phyloP scores from a whole-genome alignment of 176 grass and related monocot species.

The Triticum timopheevii region DNA sequence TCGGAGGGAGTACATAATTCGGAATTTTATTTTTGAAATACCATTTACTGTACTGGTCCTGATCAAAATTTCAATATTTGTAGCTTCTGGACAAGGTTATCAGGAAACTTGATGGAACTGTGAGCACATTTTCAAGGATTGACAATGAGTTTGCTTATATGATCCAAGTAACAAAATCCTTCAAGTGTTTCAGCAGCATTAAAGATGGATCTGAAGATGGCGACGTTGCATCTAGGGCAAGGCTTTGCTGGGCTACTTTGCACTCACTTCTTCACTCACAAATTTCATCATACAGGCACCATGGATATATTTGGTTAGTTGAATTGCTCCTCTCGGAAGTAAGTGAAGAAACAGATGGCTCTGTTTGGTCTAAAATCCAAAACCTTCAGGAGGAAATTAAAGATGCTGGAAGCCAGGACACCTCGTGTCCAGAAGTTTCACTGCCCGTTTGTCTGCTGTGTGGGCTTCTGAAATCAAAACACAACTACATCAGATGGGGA shows the following conservation, averaged over 20 bases:
- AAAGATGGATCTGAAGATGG: conserved; percentile 67
- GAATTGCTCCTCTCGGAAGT: conserved; percentile 96
- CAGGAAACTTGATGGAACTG: conserved; percentile 74
- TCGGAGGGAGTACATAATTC: background rate
- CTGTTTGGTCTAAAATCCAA: conserved; percentile 84
- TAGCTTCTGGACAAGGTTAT: conserved; percentile 88
- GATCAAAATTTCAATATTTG: conserved; percentile 36
- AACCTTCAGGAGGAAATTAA: conserved; percentile 81
- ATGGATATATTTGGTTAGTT: conserved; percentile 99
- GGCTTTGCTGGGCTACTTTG: conserved; percentile 80
- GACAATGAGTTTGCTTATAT: conserved; percentile 85
- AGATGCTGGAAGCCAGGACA: conserved; percentile 78
- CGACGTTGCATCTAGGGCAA: conserved; percentile 58
- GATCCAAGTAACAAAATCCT: conserved; percentile 86
- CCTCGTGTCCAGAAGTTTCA: conserved; percentile 68
- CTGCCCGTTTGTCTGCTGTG: conserved; percentile 83
- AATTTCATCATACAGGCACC: conserved; percentile 80
- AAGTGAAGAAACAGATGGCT: conserved; percentile 62
- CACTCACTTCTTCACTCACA: conserved; percentile 91
- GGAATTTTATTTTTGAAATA: conserved; percentile 1
- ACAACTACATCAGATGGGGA: conserved; percentile 96
- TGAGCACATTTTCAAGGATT: conserved; percentile 77
- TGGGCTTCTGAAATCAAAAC: conserved; percentile 93
- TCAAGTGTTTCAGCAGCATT: conserved; percentile 70
- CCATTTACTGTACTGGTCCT: conserved; percentile 23